Conservation (phyloP, 768 basidiomycete genomes). For the Gautieria morchelliformis region DNA sequence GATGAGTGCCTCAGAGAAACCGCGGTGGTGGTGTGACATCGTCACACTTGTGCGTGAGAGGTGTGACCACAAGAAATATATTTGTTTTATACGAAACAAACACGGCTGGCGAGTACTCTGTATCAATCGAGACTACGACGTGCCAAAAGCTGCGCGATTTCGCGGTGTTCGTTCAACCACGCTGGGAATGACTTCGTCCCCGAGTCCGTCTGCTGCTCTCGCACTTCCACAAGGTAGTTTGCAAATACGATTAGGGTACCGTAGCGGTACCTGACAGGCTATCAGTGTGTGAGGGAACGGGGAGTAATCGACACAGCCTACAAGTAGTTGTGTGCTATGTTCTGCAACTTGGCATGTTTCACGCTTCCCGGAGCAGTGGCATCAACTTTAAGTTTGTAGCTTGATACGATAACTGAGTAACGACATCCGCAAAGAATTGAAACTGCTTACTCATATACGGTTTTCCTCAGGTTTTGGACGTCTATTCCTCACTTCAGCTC, state of each 20-base stretch:
- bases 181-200: constrained; percentile 54
- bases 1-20: too few species aligned
- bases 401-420: constrained; percentile 21
- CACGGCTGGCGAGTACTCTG: not conserved
- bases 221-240: constrained; percentile 80
- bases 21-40: too few species aligned
- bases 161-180: constrained; percentile 77
- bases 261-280: constrained; percentile 59
- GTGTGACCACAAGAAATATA: too few species aligned
- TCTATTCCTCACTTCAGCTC: constrained; percentile 32
- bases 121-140: constrained; percentile 58
- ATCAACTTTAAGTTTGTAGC: constrained; percentile 86
- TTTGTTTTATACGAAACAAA: too few species aligned
- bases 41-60: too few species aligned
- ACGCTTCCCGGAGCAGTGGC: constrained; percentile 68
- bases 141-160: constrained; percentile 67
- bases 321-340: constrained; percentile 83
- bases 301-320: constrained; percentile 23
- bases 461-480: constrained; percentile 92
- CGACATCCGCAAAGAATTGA: not conserved
- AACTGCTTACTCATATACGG: constrained; percentile 78
- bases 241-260: constrained; percentile 90
- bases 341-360: constrained; percentile 68
- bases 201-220: constrained; percentile 29
- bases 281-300: not conserved